Conservation (phyloP, 1,139 yeast genomes). For the Lodderomyces elongisporus region DNA sequence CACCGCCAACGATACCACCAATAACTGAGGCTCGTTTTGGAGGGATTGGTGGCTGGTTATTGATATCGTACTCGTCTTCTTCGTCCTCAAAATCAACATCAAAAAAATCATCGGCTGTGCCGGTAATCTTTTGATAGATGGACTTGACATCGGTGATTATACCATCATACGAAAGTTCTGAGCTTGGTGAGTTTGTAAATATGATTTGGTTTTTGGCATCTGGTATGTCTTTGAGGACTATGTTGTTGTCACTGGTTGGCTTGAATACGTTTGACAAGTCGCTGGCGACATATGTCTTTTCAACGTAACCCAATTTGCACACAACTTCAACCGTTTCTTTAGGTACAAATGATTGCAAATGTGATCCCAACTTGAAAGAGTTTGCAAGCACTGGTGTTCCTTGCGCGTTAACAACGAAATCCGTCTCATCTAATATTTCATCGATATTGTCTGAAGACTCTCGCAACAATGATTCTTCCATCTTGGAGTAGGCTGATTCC, state of each 20-base stretch:
- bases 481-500: conserved; percentile 71
- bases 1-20: conserved; percentile 17
- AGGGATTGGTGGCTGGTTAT: conserved; percentile 7
- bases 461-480: conserved; percentile 75
- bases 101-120: conserved; percentile 91
- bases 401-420: conserved; percentile 45
- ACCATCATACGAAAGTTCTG: conserved; percentile 89
- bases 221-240: conserved; percentile 25
- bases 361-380: conserved; percentile 81
- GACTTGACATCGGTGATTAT: conserved; percentile 75
- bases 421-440: conserved; percentile 45
- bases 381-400: conserved; percentile 66
- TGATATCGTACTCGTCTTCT: conserved; percentile 46
- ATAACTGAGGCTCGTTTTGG: conserved; percentile 10
- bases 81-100: conserved; percentile 96
- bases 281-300: conserved; percentile 50
- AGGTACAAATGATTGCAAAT: conserved; percentile 79
- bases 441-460: conserved; percentile 55
- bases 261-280: conserved; percentile 38
- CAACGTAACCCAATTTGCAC: conserved; percentile 77
- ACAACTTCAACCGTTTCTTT: conserved; percentile 71
- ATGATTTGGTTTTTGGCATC: conserved; percentile 44
- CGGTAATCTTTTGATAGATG: conserved; percentile 73
- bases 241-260: conserved; percentile 29
- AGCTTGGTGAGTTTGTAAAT: conserved; percentile 70